Conservation (phyloP, 495 filamentous ascomycete species). For the Hypoxylon lienhwacheense region DNA sequence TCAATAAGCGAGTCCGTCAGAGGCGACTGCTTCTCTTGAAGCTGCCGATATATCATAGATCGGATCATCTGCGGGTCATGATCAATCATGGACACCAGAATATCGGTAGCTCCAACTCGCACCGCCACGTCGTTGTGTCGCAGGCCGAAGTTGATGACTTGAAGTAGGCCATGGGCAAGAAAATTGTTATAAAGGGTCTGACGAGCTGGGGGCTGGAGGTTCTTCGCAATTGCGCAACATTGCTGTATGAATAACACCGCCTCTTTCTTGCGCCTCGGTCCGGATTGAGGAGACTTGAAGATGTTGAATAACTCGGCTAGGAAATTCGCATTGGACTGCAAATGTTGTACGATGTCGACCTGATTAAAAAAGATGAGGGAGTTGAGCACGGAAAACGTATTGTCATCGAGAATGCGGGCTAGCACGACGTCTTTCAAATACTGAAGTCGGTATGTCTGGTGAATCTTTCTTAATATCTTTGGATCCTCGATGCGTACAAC, state of each 20-base stretch:
- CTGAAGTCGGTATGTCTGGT: constrained; percentile 91
- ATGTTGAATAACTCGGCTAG: constrained; percentile 88
- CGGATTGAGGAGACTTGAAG: constrained; percentile 66
- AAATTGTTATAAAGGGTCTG: constrained; percentile 85
- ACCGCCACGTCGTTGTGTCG: constrained; percentile 80
- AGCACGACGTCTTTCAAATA: constrained; percentile 99
- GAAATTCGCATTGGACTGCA: constrained; percentile 76
- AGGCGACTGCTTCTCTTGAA: constrained; percentile 81
- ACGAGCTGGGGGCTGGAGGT: constrained; percentile 78
- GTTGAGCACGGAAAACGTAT: constrained; percentile 96
- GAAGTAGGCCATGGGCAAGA: constrained; percentile 81
- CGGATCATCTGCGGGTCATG: constrained; percentile 95
- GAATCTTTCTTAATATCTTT: constrained; percentile 83
- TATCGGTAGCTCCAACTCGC: constrained; percentile 90
- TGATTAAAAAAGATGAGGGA: constrained; percentile 99
- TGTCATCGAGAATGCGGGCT: constrained; percentile 93
- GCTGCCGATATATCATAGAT: constrained; percentile 85
- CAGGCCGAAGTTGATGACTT: constrained; percentile 89
- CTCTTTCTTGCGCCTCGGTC: constrained; percentile 80
- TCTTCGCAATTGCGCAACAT: constrained; percentile 93
- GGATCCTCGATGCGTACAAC: constrained; percentile 88
- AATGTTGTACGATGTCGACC: constrained; percentile 92
- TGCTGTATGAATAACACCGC: constrained; percentile 96
- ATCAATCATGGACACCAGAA: constrained; percentile 91
- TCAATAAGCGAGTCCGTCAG: constrained; percentile 95